Base-by-base conservation (phyloP, 306 rosid genomes). In the Senna tora region DNA sequence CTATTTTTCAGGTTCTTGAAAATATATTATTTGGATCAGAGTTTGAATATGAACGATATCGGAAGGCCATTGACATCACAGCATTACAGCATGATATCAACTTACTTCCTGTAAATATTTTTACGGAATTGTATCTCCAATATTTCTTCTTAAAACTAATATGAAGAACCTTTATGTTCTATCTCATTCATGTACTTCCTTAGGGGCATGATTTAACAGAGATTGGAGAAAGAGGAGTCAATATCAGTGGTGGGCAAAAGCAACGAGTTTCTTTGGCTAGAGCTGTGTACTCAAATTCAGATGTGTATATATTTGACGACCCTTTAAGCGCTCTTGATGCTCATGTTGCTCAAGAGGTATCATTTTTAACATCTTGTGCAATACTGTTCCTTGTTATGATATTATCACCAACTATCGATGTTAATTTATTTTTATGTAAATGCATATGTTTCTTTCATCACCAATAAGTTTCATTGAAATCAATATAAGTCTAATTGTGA, bases 281-380 rank as follows among this genome's bases (percentile, higher is more conserved):
- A 51, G 97, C 96, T 72, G 82, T 88, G 67, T 93, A 93, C 85
- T 93, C 98, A 42, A 65, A 85, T 74, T 87, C 96, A 0, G 98
- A 93, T 64, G 85, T 88, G 5, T 93, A 88, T 74, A 81, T 90
- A 80, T 93, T 93, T 65, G 98, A 93, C 67, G 98, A 90, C 75
- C 97, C 98, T 71, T 84, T 93, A 76, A 93, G 98, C 73, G 98
- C 97, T 81, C 89, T 93, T 57, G 98, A 93, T 77, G 85, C 97
- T 70, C 97, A 89, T 74, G 88, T 93, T 74, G 88, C 93, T 19
- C 87, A 79, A 72, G 83, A 90, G 97, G 98, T 92, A 85, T 14
- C 50, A 62, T 38, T 76, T 69, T 28, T 41, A 46, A 56, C 47
- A 47, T 67, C 45, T 65, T 69, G 17, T 56, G 62, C 33, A 69